Evolutionary conservation across 2,329 filamentous ascomycete genomes (phyloP), one percentile per base, ranked within the genome.

Genomic region (Erysiphe pulchra): DNA sequence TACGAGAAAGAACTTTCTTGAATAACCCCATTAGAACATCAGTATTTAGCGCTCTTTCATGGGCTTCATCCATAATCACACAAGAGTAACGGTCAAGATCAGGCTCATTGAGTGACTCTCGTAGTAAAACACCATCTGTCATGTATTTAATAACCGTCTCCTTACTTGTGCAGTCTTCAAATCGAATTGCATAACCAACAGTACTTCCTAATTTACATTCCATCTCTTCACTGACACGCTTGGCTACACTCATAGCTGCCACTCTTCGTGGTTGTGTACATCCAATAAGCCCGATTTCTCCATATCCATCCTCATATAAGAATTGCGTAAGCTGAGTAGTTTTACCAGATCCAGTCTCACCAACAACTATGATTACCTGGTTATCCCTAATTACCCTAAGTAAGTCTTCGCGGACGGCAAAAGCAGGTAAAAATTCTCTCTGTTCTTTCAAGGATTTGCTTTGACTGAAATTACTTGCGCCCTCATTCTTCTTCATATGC

Each of bases 1-100:
- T 73, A 45, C 87, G 71, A 50, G 87, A 80, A 42, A 98, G 65
- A 4, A 98, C 87, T 62, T 98, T 98, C 61, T 95, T 98, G 64
- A 98, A 87, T 28, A 98, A 64, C 0, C 90, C 90, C 82, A 98
- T 93, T 13, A 98, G 65, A 16, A 98, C 87, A 60, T 98, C 90
- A 0, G 90, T 98, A 57, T 98, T 95, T 44, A 98, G 64, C 1
- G 90, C 87, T 60, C 90, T 74, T 62, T 98, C 90, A 69, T 98
- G 90, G 4, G 90, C 92, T 65, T 98, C 90, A 58, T 98, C 90
- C 90, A 98, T 98, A 61, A 98, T 98, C 55, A 98, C 85, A 59
- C 86, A 94, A 13, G 87, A 93, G 59, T 98, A 98, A 51, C 83
- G 82, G 60, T 95, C 90, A 41, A 98, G 68, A 59, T 98, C 87